A percentile compares a stretch with the other conserved stretches of the same genome.
phyloP scores from a whole-genome alignment of 192 early-diverging fungal genomes.

The Backusella parvicylindrica region DNA sequence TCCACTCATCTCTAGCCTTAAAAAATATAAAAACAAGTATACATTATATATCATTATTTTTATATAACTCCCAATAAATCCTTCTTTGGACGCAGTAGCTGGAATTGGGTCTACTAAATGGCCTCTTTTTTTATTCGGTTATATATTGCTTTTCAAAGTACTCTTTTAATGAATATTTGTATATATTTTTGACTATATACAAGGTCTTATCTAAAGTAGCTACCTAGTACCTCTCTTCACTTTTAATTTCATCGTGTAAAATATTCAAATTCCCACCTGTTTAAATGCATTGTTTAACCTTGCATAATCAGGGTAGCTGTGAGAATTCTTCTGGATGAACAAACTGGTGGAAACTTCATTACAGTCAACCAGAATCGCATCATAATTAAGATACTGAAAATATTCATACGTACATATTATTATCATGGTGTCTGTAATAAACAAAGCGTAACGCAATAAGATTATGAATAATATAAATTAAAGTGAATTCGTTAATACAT shows the following conservation, averaged over 20 bases:
- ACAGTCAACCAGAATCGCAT: neutral
- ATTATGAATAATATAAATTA: neutral
- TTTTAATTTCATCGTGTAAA: neutral
- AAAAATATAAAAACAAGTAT: too few species aligned
- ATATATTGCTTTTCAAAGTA: neutral
- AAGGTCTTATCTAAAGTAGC: neutral
- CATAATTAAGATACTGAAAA: neutral
- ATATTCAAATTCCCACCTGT: conserved; percentile 14
- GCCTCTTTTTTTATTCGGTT: neutral
- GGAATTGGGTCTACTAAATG: conserved; percentile 12
- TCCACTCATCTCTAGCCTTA: conserved; percentile 19
- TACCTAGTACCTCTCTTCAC: neutral
- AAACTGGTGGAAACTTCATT: neutral
- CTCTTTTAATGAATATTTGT: neutral
- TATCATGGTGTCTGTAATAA: neutral
- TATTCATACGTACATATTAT: neutral
- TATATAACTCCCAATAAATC: conserved; percentile 16
- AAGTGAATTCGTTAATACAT: neutral
- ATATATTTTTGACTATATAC: neutral
- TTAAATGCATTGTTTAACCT: neutral
- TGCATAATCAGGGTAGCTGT: conserved; percentile 2
- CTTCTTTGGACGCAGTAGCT: conserved; percentile 8
- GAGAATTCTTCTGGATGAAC: neutral
- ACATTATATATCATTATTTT: neutral
- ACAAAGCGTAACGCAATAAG: neutral